Evolutionary conservation across 1,284 basidiomycete genomes (phyloP), one percentile per base, ranked within the genome.

Genomic region (Leccinum griseonigrum): DNA sequence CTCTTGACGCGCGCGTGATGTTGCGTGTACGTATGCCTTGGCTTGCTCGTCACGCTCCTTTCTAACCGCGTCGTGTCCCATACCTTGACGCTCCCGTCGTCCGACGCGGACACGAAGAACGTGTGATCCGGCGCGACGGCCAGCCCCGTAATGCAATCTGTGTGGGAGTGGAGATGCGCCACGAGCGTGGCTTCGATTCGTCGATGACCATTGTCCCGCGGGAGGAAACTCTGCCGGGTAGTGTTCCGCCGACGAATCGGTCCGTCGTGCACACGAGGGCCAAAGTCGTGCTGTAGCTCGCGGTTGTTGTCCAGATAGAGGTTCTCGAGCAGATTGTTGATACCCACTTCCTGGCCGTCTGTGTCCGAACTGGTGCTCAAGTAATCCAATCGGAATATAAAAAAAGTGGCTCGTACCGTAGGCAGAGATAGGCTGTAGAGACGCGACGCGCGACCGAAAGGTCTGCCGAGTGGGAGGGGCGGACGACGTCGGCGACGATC

Each of bases 51-150:
- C n/a, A 85, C 90, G 68, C 90, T 93, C 64, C 91, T 83, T 69
- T 94, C 92, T 40, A 94, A 75, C 9, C 90, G 81, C 6, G 88
- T 85, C 0, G 90, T 85, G 69, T 94, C 92, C 92, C 92, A 94
- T 6, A 94, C 81, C 71, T 92, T 91, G 64, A 96, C 84, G 0
- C 87, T 90, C 66, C 88, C 88, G 71, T 97, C 95, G 65, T 92
- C 87, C 1, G 94, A 96, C 0, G 88, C 85, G 0, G 95, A 92
- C 1, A 94, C 90, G 69, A 99, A 98, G 80, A 98, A 99, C 66
- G 89, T 78, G 66, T 97, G 94, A 72, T 99, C 97, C 0, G 95
- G 94, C 1, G 97, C 91, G 10, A 97, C 92, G 0, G 90, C 90
- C 16, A 99, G 79, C 1, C 87, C 84, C 1, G 90, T 94, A 63